Base-by-base conservation (phyloP, 306 rosid species). In the Gastrolobium bilobum region DNA sequence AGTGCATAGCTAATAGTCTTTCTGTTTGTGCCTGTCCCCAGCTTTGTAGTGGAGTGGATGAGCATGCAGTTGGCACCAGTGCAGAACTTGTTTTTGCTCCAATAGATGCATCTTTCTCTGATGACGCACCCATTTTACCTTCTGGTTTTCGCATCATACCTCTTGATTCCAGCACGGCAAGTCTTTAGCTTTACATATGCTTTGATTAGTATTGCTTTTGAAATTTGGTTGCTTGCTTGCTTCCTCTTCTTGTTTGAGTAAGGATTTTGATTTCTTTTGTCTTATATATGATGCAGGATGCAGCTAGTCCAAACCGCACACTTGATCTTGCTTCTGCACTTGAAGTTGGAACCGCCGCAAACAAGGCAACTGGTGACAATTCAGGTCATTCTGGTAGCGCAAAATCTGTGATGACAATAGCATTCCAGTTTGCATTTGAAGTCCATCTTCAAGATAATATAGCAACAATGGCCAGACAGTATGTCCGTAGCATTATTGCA, bases 321-420 rank as follows among this genome's bases (percentile, higher is more conserved):
- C 99, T 95, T 11, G 99, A 95, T 79, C 98, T 95, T 82, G 96
- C 99, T 37, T 95, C 99, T 10, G 94, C 99, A 67, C 98, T 95
- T 53, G 99, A 95, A 31, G 87, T 93, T 68, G 97, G 97, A 85
- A 84, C 91, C 3, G 67, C 93, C 60, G 93, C 93, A 62, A 90
- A 82, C 85, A 89, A 89, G 84, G 76, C 89, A 48, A 76, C 88
- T 9, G 92, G 94, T 44, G 95, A 88, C 35, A 88, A 54, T 62
- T 80, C 90, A 71, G 89, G 88, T 15, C 81, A 84, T 51, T 84
- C 83, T 31, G 96, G 96, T 34, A 91, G 72, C 81, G 79, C 94
- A 70, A 95, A 95, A 83, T 95, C 99, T 76, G 98, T 95, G 68
- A 93, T 95, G 99, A 95, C 99, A 76, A 95, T 95, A 67, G 99